These are phyloP conservation scores for Ricinus communis DNA, from an alignment of 345 rosid genomes.

Conservation along the genomic window DNA sequence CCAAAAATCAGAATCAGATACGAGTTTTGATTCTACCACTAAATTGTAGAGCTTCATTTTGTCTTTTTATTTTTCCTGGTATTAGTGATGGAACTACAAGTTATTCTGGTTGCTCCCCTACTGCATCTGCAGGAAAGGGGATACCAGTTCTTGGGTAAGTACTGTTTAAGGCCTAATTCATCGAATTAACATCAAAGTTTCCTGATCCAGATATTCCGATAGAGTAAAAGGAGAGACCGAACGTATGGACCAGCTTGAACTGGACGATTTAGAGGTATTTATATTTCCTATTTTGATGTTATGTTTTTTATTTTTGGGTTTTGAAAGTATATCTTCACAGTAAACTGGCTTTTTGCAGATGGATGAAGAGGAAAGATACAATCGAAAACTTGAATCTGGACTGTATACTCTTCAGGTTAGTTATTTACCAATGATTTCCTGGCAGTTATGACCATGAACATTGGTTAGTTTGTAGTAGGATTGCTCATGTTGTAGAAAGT, in stretches of 20 bases:
- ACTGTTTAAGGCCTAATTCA: background rate
- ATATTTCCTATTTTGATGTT: slow-evolving; percentile 7
- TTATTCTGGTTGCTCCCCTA: background rate
- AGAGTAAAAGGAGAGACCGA: slow-evolving; percentile 77
- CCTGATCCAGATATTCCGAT: slow-evolving; percentile 62
- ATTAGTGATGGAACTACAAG: background rate
- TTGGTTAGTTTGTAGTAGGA: background rate
- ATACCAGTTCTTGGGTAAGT: background rate
- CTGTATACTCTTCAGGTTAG: slow-evolving; percentile 94
- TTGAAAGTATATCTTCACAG: slow-evolving; percentile 14
- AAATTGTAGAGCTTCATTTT: background rate
- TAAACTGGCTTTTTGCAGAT: slow-evolving; percentile 43
- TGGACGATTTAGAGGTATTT: slow-evolving; percentile 86
- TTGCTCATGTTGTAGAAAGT: background rate
- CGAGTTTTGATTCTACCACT: background rate
- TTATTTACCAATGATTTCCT: background rate
- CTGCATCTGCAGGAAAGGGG: background rate
- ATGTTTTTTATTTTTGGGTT: slow-evolving; percentile 11
- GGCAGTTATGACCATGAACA: background rate
- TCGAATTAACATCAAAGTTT: slow-evolving; percentile 3
- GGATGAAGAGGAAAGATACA: slow-evolving; percentile 90
- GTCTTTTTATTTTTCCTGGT: background rate
- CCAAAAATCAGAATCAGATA: background rate
- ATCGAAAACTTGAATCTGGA: slow-evolving; percentile 82
- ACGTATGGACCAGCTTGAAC: slow-evolving; percentile 65